Evolutionary conservation across 164 flowering plant species (phyloP), one percentile per base, ranked within the genome.

Genomic region (Stephania japonica): DNA sequence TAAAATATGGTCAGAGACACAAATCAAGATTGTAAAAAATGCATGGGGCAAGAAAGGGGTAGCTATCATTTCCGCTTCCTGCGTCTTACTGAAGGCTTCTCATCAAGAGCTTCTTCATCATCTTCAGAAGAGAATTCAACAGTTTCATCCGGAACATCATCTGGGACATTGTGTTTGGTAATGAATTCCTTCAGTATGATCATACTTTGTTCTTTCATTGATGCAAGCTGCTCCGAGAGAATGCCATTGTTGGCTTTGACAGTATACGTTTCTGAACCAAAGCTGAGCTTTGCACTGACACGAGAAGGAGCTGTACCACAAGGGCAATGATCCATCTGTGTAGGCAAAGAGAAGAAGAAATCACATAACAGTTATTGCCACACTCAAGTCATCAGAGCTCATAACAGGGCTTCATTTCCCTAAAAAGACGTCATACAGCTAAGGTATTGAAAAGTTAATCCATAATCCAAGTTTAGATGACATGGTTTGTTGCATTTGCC

Each of bases 121-220:
- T 68, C 70, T 38, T 84, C 90, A 3, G 93, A 89, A 26, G 86
- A 80, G 67, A 75, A 59, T 61, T 88, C 94, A 56, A 80, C 78
- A 19, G 79, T 75, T 59, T 92, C 96, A 77, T 92, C 94, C 59
- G 96, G 96, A 50, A 89, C 96, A 73, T 92, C 91, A 71, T 75
- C 85, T 0, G 96, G 96, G 56, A 83, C 90, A 68, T 90, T 92
- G 71, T 92, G 83, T 63, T 81, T 86, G 71, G 91, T 86, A 70
- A 92, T 92, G 84, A 76, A 89, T 18, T 86, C 90, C 86, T 91
- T 89, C 73, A 90, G 73, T 72, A 91, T 78, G 59, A 63, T 65
- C 98, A 92, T 88, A 78, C 91, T 88, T 73, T 86, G 81, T 80
- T 86, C 90, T 79, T 90, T 91, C 85, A 91, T 75, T 7, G 83